phyloP scores from a whole-genome alignment of 2,329 filamentous ascomycete species.

The Coniochaeta prunicola region DNA sequence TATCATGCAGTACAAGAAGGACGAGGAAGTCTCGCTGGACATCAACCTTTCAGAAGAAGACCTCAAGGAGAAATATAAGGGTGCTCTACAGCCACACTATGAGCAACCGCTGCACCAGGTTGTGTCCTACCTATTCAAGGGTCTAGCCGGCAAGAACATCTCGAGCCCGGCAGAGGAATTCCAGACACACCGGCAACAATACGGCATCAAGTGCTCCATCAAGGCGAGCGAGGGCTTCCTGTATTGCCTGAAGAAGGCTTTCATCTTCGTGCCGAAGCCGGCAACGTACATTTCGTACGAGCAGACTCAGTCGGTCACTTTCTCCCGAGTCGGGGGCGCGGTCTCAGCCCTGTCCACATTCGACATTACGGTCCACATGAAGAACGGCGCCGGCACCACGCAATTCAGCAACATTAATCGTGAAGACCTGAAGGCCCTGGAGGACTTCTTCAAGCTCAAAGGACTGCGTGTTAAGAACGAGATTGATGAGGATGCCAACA shows the following conservation, averaged over 20 bases:
- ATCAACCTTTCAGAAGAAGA: conserved; percentile 92
- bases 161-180: conserved; percentile 93
- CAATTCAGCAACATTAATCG: conserved; percentile 99
- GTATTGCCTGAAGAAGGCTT: conserved; percentile 95
- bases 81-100: conserved; percentile 82
- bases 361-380: conserved; percentile 90
- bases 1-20: conserved; percentile 98
- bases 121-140: conserved; percentile 90
- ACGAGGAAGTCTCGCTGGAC: conserved; percentile 94
- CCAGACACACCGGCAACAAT: conserved; percentile 84
- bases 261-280: conserved; percentile 98
- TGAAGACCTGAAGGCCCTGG: conserved; percentile 93
- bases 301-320: conserved; percentile 83
- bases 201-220: conserved; percentile 98
- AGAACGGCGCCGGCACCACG: conserved; percentile 77
- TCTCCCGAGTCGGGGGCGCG: conserved; percentile 90
- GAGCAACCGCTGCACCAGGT: conserved; percentile 91
- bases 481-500: conserved; percentile 85
- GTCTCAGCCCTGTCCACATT: conserved; percentile 93
- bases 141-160: conserved; percentile 90
- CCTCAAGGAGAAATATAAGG: conserved; percentile 77
- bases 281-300: conserved; percentile 97
- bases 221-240: conserved; percentile 97
- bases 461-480: conserved; percentile 96
- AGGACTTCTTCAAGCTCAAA: conserved; percentile 96